Evolutionary conservation across 495 filamentous ascomycete genomes (phyloP).

Genomic region (Collariella sp.): DNA sequence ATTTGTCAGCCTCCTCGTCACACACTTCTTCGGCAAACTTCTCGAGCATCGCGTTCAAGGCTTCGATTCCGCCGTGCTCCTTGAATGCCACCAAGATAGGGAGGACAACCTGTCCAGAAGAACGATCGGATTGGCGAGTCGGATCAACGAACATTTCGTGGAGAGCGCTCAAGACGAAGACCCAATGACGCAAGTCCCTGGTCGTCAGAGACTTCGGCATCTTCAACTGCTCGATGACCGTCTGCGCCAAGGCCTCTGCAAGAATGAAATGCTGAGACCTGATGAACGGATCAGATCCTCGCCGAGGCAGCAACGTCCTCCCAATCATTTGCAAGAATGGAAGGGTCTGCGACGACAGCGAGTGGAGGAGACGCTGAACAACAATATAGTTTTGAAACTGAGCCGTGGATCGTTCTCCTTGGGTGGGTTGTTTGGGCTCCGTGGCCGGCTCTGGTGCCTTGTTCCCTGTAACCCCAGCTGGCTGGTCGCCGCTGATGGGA

Average conservation of each 20-base stretch:
- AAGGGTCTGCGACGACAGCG: slow-evolving; percentile 58
- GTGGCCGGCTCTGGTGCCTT: slow-evolving; percentile 29
- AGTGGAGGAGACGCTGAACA: slow-evolving; percentile 66
- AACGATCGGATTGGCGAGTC: slow-evolving; percentile 46
- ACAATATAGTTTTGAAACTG: slow-evolving; percentile 70
- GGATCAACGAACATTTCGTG: slow-evolving; percentile 69
- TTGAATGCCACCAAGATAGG: slow-evolving; percentile 81
- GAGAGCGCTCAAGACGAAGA: slow-evolving; percentile 66
- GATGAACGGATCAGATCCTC: slow-evolving; percentile 53
- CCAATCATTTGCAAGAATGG: slow-evolving; percentile 73
- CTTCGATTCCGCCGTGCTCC: slow-evolving; percentile 62
- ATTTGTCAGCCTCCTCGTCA: slow-evolving; percentile 21
- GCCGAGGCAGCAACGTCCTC: slow-evolving; percentile 65
- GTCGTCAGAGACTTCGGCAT: slow-evolving; percentile 17
- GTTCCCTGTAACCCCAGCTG: slow-evolving; percentile 22
- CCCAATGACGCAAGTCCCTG: slow-evolving; percentile 64
- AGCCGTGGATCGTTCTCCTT: slow-evolving; percentile 30
- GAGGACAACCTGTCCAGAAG: slow-evolving; percentile 59
- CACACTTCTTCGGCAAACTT: slow-evolving; percentile 62
- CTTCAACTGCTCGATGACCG: slow-evolving; percentile 56
- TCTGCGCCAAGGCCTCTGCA: slow-evolving; percentile 67
- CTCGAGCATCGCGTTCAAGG: slow-evolving; percentile 63
- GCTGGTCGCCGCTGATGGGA: slow-evolving; percentile 1
- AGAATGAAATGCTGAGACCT: slow-evolving; percentile 62
- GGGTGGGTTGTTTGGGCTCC: slow-evolving; percentile 23